Evolutionary conservation across 2,329 filamentous ascomycete genomes (phyloP), one percentile per base, ranked within the genome.

Genomic region (Fusarium cyanostomum): DNA sequence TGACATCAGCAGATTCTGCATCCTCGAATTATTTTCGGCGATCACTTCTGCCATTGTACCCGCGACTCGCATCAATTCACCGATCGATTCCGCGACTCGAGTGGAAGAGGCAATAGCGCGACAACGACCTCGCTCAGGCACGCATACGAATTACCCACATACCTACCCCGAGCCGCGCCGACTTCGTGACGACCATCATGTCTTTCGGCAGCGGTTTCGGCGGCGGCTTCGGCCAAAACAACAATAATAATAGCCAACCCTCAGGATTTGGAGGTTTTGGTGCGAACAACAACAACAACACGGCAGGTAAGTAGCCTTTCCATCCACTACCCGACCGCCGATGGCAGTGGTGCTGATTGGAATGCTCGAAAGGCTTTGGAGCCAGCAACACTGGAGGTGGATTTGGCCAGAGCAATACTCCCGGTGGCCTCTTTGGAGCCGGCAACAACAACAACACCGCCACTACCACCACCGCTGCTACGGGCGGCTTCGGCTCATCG

Each of bases 211-310:
- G 80, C 64, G 80, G 81, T 48, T 68, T 73, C 57, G 64, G 68
- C 57, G 64, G 68, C 24, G 66, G 85, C 80, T 89, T 89, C 77
- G 86, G 86, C 77, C 81, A 83, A 71, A 83, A 82, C 63, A 86
- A 65, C 61, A 80, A 71, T 62, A 78, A 69, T 67, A 77, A 72
- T 64, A 78, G 77, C 45, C 76, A 81, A 72, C 66, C 76, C 70
- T 68, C 75, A 18, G 69, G 78, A 18, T 90, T 90, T 75, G 84
- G 85, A 67, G 86, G 86, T 39, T 89, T 86, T 58, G 84, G 83
- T 34, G 49, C 77, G 52, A 78, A 72, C 48, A 70, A 62, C 60
- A 80, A 70, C 59, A 78, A 72, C 66, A 75, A 71, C 63, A 77
- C 73, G 48, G 74, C 81, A 77, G 84, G 86, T 89, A 86, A 74